Base-by-base conservation (phyloP, 306 rosid species). In the Vicia faba region DNA sequence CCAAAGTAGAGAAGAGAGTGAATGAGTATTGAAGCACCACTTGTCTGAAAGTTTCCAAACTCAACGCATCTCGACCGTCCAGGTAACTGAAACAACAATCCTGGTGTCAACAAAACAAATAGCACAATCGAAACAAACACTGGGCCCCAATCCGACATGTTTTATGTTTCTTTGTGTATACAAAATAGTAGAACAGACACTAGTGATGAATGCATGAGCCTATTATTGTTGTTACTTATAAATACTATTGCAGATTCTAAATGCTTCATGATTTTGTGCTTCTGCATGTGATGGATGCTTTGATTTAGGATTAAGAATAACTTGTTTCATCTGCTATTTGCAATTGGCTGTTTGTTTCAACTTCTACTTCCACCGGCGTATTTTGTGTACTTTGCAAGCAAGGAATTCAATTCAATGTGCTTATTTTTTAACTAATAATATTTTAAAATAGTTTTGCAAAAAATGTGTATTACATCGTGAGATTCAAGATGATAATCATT, bases 141-240 rank as follows among this genome's bases (percentile, higher is more conserved):
- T 10, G 97, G 97, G 7, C 97, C 96, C 97, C 97, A 91, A 64
- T 91, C 93, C 8, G 87, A 72, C 97, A 85, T 85, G 9, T 25
- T 61, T 38, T 25, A 1, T 25, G 28, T 25, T 25, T 25, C 28
- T 20, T 20, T 20, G 23, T 25, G 28, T 25, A 25, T 25, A 3
- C 3, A 25, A 25, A 25, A 25, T 25, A 25, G 28, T 25, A 25
- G 28, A 25, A 25, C 25, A 23, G 2, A 51, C 1, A 29, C 14
- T 10, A 1, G 14, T 0, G 59, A 20, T 31, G 8, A 31, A 33
- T 33, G 38, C 38, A 56, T n/a, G 20, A 14, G 63, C 33, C 5
- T 57, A 33, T 33, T 25, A 25, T 25, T 33, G 2, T 33, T 33
- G 38, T 7, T 33, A 7, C 38, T 33, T 33, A 33, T 33, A 33